Conservation (phyloP, 208 protist genomes). For the Plasmodiophora brassicae region DNA sequence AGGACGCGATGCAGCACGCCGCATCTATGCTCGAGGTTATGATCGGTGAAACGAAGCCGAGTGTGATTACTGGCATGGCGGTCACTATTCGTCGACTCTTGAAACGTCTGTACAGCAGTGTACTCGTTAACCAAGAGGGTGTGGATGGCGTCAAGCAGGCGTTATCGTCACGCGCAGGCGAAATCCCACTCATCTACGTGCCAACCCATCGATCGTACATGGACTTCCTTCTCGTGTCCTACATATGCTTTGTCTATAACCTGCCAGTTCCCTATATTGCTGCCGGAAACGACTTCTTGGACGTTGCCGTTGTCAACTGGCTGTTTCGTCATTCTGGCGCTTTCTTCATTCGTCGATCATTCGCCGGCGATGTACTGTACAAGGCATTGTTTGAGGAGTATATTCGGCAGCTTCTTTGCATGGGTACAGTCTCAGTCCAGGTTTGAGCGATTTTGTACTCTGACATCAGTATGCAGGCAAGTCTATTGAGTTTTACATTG, state of each 20-base stretch:
- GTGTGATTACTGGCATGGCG: not conserved
- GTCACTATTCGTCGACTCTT: not conserved
- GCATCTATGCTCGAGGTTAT: not conserved
- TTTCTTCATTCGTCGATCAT: conserved; percentile 33
- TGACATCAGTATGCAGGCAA: not conserved
- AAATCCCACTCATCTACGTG: not conserved
- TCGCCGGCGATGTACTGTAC: conserved; percentile 1
- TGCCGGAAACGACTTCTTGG: conserved; percentile 29
- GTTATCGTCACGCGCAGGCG: not conserved
- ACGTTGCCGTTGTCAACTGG: not conserved
- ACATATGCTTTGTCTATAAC: not conserved
- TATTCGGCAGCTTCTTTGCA: conserved; percentile 1
- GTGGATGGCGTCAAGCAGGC: not conserved
- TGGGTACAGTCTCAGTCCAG: not conserved
- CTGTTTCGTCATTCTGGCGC: conserved; percentile 37
- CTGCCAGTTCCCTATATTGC: conserved; percentile 23
- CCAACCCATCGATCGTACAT: conserved; percentile 32
- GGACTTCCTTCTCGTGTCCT: conserved; percentile 31
- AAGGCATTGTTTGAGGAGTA: not conserved
- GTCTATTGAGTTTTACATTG: conserved; percentile 34
- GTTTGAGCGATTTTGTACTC: no score
- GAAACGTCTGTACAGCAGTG: not conserved
- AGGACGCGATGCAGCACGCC: not conserved
- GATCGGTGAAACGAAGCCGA: not conserved
- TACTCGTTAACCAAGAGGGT: not conserved